Evolutionary conservation across 2,329 filamentous ascomycete species (phyloP), one percentile per base, ranked within the genome.

Genomic region (Cladosporium sp.): DNA sequence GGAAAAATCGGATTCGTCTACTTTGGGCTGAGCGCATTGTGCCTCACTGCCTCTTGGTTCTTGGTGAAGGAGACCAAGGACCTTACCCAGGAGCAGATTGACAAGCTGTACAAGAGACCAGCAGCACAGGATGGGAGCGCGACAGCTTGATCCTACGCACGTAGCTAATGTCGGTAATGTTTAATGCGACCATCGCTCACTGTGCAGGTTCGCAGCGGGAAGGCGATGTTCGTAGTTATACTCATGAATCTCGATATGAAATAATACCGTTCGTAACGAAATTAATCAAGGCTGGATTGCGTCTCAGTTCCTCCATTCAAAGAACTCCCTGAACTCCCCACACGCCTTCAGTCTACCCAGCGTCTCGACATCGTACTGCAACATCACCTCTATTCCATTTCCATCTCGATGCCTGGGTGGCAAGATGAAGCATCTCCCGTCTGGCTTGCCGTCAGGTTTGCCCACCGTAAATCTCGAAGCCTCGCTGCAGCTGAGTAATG

Each of bases 51-150:
- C 0, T 78, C 80, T 0, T 87, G 78, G 75, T 74, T 79, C 13
- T 75, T 77, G 39, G 75, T 87, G 0, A 85, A 85, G 0, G 85
- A 88, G 70, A 86, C 85, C 76, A 83, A 82, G 72, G 81, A 81
- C 4, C 73, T 82, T 23, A 30, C 53, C 14, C 53, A 56, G n/a
- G 26, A 36, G 13, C 18, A 56, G 16, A 56, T 56, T 25, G 53
- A 56, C n/a, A 18, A 28, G 23, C 26, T 53, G 10, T 53, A 53
- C 10, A 7, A 53, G 16, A 11, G 49, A n/a, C 11, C 39, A 13
- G 39, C n/a, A 46, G 39, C n/a, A 46, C n/a, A 46, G n/a, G n/a
- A 46, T 21, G 39, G 8, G 5, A 46, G 5, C 3, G 39, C 7
- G 10, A 3, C n/a, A n/a, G 39, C 39, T 21, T 46, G n/a, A 46